A percentile compares a stretch with the other conserved stretches of the same genome.
phyloP scores from a whole-genome alignment of 345 rosid species.

The Lepidium sativum region DNA sequence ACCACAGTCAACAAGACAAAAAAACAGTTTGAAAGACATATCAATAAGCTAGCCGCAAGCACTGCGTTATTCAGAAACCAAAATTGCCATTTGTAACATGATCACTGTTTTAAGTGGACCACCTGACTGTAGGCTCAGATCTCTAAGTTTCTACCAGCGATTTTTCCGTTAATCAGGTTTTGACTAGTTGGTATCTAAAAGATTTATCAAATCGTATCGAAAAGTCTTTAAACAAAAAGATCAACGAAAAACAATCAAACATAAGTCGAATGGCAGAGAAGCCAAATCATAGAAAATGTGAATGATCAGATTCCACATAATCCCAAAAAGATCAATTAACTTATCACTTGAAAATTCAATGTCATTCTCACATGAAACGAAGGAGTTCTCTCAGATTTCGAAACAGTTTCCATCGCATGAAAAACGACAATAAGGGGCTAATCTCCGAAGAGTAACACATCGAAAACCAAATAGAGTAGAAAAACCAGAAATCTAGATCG shows the following conservation, averaged over 20 bases:
- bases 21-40: not conserved
- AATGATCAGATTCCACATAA: not conserved
- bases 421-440: too few species aligned
- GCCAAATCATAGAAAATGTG: not conserved
- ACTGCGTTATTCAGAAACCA: not conserved
- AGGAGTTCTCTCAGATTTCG: not conserved
- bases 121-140: constrained; percentile 23
- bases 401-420: too few species aligned
- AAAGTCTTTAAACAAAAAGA: not conserved
- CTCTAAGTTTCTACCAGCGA: not conserved
- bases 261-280: not conserved
- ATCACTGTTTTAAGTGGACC: not conserved
- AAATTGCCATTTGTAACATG: not conserved
- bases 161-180: not conserved
- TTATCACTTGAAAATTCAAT: constrained; percentile 1
- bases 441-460: not conserved
- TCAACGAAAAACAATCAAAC: not conserved
- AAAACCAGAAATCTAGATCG: constrained; percentile 11
- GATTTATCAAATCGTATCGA: not conserved
- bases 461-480: not conserved
- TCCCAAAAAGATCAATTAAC: not conserved
- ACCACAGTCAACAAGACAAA: not conserved
- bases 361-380: not conserved
- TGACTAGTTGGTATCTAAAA: not conserved
- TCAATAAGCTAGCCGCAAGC: constrained; percentile 7